Evolutionary conservation across 2,329 filamentous ascomycete genomes (phyloP), one percentile per base, ranked within the genome.

Genomic region (Aspergillus neoniger): DNA sequence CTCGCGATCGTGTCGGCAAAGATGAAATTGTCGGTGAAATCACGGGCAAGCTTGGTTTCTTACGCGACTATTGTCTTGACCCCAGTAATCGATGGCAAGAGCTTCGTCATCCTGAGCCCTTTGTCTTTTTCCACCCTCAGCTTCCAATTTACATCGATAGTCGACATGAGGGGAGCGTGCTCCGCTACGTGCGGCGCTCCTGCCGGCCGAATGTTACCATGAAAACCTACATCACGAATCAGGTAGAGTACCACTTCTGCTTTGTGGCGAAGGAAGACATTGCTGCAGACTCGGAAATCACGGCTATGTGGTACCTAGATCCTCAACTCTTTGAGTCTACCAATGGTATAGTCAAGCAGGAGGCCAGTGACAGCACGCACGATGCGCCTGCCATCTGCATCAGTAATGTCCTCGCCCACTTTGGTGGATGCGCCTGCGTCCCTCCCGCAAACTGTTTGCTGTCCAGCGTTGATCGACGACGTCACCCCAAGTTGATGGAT

Each of bases 81-180:
- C 79, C 84, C 1, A 82, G 82, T 30, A 91, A 90, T 67, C 81
- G 87, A 8, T 92, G 88, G 88, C 79, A 83, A 36, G 88, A 90
- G 55, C 76, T 91, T 10, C 75, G 76, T 36, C 81, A 83, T 64
- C 81, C 81, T 2, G 79, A 82, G 58, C 91, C 91, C 0, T 92
- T 92, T 68, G 90, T 94, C 23, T 91, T 93, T 73, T 94, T 98
- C 76, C 93, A 96, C 70, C 91, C 92, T 1, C 84, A 88, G 60
- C 85, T 98, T 8, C 94, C 94, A 0, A 85, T 99, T 12, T 96
- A 93, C 77, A 95, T 99, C 70, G 95, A 97, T 76, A 95, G 93
- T 9, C 85, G 95, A 61, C 86, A 86, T 73, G 92, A 96, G 79
- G 95, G 94, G 21, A 96, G 91, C 4, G 81, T 87, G 38, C 88